Evolutionary conservation across 1,284 basidiomycete species (phyloP).

Genomic region (Melampsora larici-populina): DNA sequence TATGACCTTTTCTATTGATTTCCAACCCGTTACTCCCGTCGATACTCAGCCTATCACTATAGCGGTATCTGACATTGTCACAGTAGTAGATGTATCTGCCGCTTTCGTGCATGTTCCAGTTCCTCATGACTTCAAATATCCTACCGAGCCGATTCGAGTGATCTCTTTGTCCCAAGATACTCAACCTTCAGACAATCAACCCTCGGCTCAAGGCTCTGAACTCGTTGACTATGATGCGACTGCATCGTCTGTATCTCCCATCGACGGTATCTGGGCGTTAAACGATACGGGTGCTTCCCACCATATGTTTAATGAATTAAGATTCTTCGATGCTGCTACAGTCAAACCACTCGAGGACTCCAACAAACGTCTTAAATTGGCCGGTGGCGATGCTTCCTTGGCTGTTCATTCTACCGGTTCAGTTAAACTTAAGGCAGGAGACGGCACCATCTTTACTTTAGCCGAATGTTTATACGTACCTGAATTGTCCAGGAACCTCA

Average conservation of each 20-base stretch:
- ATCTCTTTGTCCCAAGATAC: background rate
- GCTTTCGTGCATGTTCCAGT: background rate
- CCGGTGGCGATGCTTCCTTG: background rate
- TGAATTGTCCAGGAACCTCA: too few species aligned
- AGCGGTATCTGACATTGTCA: background rate
- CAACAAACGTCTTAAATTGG: background rate
- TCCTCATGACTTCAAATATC: too few species aligned
- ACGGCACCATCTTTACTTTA: background rate
- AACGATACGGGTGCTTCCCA: background rate
- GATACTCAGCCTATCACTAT: background rate
- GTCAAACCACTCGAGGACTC: background rate
- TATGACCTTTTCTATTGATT: background rate
- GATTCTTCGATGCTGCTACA: background rate
- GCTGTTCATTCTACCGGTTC: too few species aligned
- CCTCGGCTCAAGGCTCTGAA: background rate
- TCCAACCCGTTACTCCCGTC: background rate
- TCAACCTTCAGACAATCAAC: background rate
- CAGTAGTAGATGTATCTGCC: background rate
- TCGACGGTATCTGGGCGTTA: background rate
- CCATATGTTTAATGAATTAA: slow-evolving; percentile 15
- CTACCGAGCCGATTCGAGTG: background rate
- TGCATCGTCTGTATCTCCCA: background rate
- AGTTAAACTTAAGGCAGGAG: background rate
- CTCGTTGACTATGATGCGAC: background rate
- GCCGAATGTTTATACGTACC: background rate